Percentiles rank a stretch among this genome's conserved stretches.
phyloP scores from a whole-genome alignment of 108 stramenopile genomes.

The Bacterosira constricta region DNA sequence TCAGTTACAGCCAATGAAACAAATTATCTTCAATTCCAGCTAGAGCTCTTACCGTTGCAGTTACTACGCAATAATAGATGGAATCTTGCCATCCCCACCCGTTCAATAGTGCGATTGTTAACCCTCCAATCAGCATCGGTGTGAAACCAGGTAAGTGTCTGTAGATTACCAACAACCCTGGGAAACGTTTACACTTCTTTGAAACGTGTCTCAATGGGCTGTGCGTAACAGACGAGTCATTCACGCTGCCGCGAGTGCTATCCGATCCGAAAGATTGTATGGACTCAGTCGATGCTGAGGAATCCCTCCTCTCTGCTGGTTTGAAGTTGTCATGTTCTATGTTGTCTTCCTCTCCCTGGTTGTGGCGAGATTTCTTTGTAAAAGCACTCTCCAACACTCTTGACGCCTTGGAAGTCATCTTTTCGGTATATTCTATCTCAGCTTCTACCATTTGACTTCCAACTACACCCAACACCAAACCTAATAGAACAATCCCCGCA shows the following conservation, averaged over 20 bases:
- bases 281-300: not conserved
- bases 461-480: constrained; percentile 57
- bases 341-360: not conserved
- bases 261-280: not conserved
- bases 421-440: constrained; percentile 46
- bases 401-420: constrained; percentile 13
- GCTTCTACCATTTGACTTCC: constrained; percentile 53
- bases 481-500: constrained; percentile 62
- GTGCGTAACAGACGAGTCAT: too few relatives aligned
- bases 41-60: constrained; percentile 45
- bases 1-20: not conserved
- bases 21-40: not conserved
- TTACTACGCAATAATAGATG: constrained; percentile 63
- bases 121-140: constrained; percentile 21
- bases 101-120: constrained; percentile 22
- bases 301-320: not conserved
- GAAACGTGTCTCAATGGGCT: too few relatives aligned
- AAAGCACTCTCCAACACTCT: constrained; percentile 22
- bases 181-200: too few relatives aligned
- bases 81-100: constrained; percentile 42
- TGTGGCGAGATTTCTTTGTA: not conserved
- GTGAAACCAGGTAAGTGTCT: constrained; percentile 17
- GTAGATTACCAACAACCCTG: too few relatives aligned
- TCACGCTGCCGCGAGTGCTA: too few relatives aligned
- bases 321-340: not conserved